A percentile compares a stretch with the other conserved stretches of the same genome.
phyloP scores from a whole-genome alignment of 1,284 basidiomycete genomes.

The Acaromyces ingoldii region DNA sequence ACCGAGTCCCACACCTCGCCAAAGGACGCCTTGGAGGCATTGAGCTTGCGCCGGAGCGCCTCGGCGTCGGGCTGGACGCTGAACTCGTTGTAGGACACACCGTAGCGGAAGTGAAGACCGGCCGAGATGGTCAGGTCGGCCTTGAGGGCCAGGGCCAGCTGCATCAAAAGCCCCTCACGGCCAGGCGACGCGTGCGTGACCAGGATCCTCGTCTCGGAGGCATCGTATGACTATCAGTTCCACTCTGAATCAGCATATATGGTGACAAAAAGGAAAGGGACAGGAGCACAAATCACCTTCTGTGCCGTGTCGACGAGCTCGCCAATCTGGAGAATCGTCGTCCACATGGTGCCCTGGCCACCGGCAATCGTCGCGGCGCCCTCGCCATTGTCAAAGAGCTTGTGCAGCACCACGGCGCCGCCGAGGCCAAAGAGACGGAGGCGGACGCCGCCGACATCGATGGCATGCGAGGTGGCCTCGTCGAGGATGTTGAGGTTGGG shows the following conservation, averaged over 20 bases:
- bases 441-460: constrained; percentile 89
- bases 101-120: constrained; percentile 94
- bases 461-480: constrained; percentile 81
- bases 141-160: constrained; percentile 82
- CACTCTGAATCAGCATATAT: not conserved
- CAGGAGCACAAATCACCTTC: constrained; percentile 58
- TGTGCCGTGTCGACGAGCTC: constrained; percentile 96
- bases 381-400: constrained; percentile 95
- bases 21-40: constrained; percentile 73
- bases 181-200: constrained; percentile 89
- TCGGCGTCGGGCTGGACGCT: constrained; percentile 86
- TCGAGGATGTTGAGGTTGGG: constrained; percentile 73
- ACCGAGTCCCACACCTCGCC: constrained; percentile 90
- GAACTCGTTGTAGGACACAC: constrained; percentile 94
- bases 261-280: not conserved
- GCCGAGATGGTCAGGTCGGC: constrained; percentile 91
- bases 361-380: constrained; percentile 93
- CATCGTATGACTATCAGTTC: constrained; percentile 63
- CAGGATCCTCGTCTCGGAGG: constrained; percentile 85
- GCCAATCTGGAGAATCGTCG: constrained; percentile 92
- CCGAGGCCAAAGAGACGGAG: constrained; percentile 89
- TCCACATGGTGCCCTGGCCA: constrained; percentile 98
- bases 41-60: constrained; percentile 76
- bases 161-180: constrained; percentile 83
- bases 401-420: constrained; percentile 90